These are phyloP conservation scores for Didymella arachidicola DNA, from an alignment of 2,329 filamentous ascomycete genomes.

Conservation along the genomic window DNA sequence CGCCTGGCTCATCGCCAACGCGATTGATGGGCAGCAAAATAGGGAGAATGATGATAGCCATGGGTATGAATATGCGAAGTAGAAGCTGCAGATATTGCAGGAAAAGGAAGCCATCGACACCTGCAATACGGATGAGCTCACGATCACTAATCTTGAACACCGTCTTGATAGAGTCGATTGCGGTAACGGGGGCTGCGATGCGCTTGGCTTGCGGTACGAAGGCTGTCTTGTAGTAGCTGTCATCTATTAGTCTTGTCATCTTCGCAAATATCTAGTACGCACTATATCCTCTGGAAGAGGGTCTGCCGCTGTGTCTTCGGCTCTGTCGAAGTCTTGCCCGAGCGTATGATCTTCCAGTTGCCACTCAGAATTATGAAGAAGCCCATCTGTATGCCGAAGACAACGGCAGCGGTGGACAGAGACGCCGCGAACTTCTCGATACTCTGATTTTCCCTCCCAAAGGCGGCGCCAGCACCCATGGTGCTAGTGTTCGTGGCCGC, in stretches of 20 bases:
- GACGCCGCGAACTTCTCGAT: constrained; percentile 51
- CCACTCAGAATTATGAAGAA: constrained; percentile 48
- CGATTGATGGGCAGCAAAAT: constrained; percentile 87
- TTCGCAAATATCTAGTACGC: constrained; percentile 11
- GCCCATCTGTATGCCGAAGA: constrained; percentile 48
- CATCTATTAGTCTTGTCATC: constrained; percentile 22
- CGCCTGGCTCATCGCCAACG: constrained; percentile 67
- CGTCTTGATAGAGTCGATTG: constrained; percentile 50
- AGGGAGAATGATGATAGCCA: constrained; percentile 79
- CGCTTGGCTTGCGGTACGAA: constrained; percentile 49
- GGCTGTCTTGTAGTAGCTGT: constrained; percentile 50
- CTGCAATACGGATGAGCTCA: constrained; percentile 93
- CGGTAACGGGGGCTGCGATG: constrained; percentile 45
- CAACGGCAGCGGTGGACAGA: constrained; percentile 45
- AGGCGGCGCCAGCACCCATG: constrained; percentile 1
- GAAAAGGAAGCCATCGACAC: constrained; percentile 97
- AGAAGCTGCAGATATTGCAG: constrained; percentile 86
- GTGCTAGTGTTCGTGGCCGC: neutral
- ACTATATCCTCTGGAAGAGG: constrained; percentile 51
- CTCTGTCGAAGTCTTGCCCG: constrained; percentile 27
- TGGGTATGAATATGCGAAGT: constrained; percentile 88
- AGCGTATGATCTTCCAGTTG: constrained; percentile 47
- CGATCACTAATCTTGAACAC: constrained; percentile 75
- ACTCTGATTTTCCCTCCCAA: constrained; percentile 38
- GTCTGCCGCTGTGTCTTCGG: constrained; percentile 42